Evolutionary conservation across 2,329 filamentous ascomycete genomes (phyloP).

Genomic region (Teratosphaeria viscida): DNA sequence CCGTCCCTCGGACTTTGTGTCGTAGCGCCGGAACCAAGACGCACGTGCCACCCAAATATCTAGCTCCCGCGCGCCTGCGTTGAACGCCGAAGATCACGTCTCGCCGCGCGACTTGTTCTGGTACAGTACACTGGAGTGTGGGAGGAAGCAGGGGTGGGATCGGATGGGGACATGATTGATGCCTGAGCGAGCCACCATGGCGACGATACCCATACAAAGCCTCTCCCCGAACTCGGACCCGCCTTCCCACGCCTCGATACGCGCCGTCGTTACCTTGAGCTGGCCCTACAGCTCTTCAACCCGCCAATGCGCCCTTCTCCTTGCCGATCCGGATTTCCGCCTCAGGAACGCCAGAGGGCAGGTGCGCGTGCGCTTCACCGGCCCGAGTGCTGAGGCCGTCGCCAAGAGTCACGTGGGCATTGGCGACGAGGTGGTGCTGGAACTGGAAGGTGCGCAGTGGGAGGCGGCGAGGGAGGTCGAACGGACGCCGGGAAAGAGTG

Average conservation of each 20-base stretch:
- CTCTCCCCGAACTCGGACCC: constrained; percentile 17
- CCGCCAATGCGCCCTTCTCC: constrained; percentile 62
- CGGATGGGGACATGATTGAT: background rate
- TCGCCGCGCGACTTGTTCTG: background rate
- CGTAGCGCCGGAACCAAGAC: no score
- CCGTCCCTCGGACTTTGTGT: no score
- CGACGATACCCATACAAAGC: constrained; percentile 16
- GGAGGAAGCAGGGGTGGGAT: background rate
- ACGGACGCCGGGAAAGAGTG: constrained; percentile 45
- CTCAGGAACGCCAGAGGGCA: constrained; percentile 68
- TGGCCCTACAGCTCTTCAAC: constrained; percentile 85
- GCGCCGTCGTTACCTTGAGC: constrained; percentile 68
- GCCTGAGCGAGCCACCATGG: background rate
- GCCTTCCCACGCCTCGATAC: constrained; percentile 33
- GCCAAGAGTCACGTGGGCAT: constrained; percentile 60
- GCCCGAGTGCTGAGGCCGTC: constrained; percentile 58
- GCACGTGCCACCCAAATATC: background rate
- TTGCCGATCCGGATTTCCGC: constrained; percentile 77
- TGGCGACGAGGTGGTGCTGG: constrained; percentile 63
- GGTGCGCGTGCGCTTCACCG: constrained; percentile 66
- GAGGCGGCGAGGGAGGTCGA: constrained; percentile 40
- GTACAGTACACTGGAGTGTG: background rate
- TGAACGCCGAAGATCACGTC: background rate
- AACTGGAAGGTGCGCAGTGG: constrained; percentile 60
- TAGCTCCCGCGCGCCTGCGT: background rate